These are phyloP conservation scores for Cadophora malorum DNA, from an alignment of 2,329 filamentous ascomycete species.

Conservation along the genomic window DNA sequence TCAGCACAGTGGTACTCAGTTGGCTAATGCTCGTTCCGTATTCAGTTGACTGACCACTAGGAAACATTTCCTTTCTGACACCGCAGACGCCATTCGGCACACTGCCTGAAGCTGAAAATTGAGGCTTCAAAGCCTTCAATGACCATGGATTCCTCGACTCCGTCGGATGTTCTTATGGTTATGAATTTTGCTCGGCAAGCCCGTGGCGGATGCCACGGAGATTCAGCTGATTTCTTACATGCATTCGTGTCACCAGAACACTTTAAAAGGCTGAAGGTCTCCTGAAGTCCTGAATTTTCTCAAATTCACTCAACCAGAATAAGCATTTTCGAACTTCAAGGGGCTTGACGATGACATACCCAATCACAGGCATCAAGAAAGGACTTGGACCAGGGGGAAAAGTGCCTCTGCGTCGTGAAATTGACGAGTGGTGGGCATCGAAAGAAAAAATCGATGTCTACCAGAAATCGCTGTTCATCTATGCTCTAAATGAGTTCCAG, in stretches of 20 bases:
- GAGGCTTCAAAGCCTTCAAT: not conserved
- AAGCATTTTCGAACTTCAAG: not conserved
- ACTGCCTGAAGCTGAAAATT: slow-evolving; percentile 20
- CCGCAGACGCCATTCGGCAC: slow-evolving; percentile 11
- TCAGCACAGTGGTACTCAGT: not conserved
- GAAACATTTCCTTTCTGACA: not conserved
- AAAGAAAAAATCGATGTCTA: slow-evolving; percentile 29
- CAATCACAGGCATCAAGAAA: slow-evolving; percentile 32
- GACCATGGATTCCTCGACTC: not conserved
- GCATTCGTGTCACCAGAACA: not conserved
- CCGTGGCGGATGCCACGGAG: not conserved
- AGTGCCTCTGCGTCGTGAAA: slow-evolving; percentile 31
- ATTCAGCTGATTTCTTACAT: slow-evolving; percentile 13
- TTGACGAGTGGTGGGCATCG: slow-evolving; percentile 34
- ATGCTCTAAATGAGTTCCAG: slow-evolving; percentile 30
- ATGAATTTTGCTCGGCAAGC: not conserved
- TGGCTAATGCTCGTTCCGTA: not conserved
- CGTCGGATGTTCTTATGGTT: not conserved
- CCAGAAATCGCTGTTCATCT: slow-evolving; percentile 31
- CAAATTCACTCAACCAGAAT: slow-evolving; percentile 13
- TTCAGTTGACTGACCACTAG: not conserved
- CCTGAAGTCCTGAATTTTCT: not conserved
- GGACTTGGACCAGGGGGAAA: slow-evolving; percentile 26
- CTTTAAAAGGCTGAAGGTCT: not conserved
- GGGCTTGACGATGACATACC: slow-evolving; percentile 21